These are phyloP conservation scores for Monosporascus sp. DNA, from an alignment of 2,329 filamentous ascomycete species.

Conservation along the genomic window DNA sequence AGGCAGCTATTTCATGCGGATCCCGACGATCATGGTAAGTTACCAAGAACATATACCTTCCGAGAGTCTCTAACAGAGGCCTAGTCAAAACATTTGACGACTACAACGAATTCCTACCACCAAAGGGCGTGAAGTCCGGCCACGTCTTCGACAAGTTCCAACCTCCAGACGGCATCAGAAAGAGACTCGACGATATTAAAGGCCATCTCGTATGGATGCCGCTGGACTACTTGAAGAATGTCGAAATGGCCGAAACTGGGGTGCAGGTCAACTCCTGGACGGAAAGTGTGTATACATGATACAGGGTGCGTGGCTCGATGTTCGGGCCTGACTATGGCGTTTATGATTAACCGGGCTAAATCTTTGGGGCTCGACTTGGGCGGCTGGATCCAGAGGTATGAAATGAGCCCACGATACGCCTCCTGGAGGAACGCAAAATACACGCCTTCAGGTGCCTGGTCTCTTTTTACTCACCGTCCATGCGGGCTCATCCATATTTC, in stretches of 20 bases:
- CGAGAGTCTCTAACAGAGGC: constrained; percentile 6
- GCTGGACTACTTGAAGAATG: constrained; percentile 78
- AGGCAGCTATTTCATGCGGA: constrained; percentile 81
- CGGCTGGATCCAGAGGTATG: too few relatives aligned
- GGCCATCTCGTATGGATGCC: constrained; percentile 96
- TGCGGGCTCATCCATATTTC: too few relatives aligned
- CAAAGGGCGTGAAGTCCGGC: constrained; percentile 69
- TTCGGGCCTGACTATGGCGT: neutral
- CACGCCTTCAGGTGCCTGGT: too few relatives aligned
- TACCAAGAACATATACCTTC: neutral
- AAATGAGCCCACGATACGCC: too few relatives aligned
- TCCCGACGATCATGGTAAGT: constrained; percentile 74
- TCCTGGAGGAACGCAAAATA: too few relatives aligned
- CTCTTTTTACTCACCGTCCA: too few relatives aligned
- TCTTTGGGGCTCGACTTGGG: too few relatives aligned
- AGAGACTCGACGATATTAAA: constrained; percentile 72
- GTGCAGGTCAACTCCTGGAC: constrained; percentile 82
- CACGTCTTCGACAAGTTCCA: constrained; percentile 81
- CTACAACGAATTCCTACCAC: constrained; percentile 74
- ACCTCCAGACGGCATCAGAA: constrained; percentile 65
- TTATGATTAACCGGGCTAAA: neutral
- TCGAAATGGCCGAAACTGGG: constrained; percentile 84
- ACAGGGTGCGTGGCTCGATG: neutral
- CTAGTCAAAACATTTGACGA: constrained; percentile 82
- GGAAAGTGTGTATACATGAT: constrained; percentile 76